A percentile compares a stretch with the other conserved stretches of the same genome.
These are phyloP conservation scores for Tuber brumale DNA, from an alignment of 495 filamentous ascomycete genomes.

Conservation along the genomic window DNA sequence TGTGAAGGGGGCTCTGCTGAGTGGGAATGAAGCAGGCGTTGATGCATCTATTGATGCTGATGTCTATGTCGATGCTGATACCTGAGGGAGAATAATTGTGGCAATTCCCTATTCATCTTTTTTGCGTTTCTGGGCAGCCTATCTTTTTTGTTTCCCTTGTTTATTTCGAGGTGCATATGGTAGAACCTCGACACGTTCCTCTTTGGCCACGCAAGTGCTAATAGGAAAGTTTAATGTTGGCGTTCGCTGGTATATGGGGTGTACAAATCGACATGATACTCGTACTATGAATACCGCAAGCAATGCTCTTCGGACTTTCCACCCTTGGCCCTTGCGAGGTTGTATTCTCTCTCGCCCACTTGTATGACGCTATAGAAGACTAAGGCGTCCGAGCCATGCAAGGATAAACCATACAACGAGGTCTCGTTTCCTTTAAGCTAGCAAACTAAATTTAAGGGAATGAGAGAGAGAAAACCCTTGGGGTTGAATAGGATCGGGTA, in stretches of 20 bases:
- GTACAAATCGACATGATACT: not conserved
- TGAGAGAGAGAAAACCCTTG: too few relatives aligned
- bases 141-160: not conserved
- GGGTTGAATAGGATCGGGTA: too few relatives aligned
- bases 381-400: too few relatives aligned
- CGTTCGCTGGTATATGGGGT: not conserved
- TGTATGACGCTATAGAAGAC: too few relatives aligned
- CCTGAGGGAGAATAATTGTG: not conserved
- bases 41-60: not conserved
- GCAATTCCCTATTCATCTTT: not conserved
- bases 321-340: too few relatives aligned
- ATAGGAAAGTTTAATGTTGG: not conserved
- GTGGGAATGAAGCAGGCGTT: not conserved
- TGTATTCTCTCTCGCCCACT: too few relatives aligned
- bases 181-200: not conserved
- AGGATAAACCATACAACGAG: too few relatives aligned
- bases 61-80: not conserved
- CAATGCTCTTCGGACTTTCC: not conserved
- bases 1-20: constrained; percentile 6
- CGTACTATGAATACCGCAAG: not conserved
- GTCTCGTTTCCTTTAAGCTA: too few relatives aligned
- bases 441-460: too few relatives aligned
- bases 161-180: not conserved
- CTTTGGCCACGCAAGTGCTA: not conserved
- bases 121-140: not conserved